Conservation (phyloP, 768 basidiomycete species). For the Mycena latifolia region DNA sequence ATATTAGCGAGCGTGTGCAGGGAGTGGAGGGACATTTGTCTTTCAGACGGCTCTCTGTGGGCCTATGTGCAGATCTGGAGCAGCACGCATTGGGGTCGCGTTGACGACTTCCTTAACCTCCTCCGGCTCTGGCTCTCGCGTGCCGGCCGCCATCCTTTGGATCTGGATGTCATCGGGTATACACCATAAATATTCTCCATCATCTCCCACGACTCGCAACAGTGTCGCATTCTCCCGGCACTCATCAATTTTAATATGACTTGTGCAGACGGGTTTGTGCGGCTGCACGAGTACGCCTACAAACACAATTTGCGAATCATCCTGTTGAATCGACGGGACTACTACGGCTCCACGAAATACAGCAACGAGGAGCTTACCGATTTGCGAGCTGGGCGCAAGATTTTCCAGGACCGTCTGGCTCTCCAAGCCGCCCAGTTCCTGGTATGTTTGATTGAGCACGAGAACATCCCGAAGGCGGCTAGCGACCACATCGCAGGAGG, state of each 20-base stretch:
- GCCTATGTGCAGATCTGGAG: no score
- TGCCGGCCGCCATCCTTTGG: constrained; percentile 3
- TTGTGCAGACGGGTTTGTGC: background rate
- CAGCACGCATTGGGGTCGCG: no score
- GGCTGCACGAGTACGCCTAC: background rate
- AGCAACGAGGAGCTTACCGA: background rate
- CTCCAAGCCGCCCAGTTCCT: background rate
- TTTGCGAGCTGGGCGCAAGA: background rate
- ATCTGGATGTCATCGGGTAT: no score
- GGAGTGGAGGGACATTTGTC: no score
- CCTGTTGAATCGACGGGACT: background rate
- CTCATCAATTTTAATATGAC: no score
- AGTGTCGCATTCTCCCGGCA: background rate
- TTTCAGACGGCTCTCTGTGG: no score
- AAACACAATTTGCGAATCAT: background rate
- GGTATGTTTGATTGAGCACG: background rate
- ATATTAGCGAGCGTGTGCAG: no score
- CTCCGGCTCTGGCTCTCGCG: constrained; percentile 11
- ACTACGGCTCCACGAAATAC: constrained; percentile 8
- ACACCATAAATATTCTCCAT: background rate
- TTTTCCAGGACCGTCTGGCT: background rate
- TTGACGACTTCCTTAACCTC: background rate
- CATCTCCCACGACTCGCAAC: background rate
- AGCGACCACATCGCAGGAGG: constrained; percentile 33
- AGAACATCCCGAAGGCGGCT: background rate